Percentiles rank a stretch among this genome's conserved stretches.
Conservation (phyloP, 306 rosid genomes). For the Quercus rubra region DNA sequence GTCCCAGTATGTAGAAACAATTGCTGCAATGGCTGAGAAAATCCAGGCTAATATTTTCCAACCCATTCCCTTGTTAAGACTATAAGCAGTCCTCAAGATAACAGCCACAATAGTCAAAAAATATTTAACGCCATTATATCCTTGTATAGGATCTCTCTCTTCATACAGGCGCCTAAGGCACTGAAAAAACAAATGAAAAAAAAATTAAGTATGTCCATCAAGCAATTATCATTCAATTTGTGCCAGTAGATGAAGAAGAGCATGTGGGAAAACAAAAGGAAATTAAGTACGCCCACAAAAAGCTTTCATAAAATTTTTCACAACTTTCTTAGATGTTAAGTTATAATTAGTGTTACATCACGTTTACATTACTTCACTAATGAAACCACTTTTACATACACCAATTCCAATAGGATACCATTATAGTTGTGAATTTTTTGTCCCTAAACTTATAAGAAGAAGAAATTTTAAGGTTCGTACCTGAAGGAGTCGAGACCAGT, state of each 20-base stretch:
- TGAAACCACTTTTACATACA: too few species aligned
- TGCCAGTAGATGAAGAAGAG: too few species aligned
- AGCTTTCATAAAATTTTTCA: too few species aligned
- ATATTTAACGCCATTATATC: conserved; percentile 53
- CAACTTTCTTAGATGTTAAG: too few species aligned
- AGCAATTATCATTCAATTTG: neutral
- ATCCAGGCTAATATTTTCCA: conserved; percentile 44
- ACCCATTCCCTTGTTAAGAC: conserved; percentile 17
- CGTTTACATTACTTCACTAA: too few species aligned
- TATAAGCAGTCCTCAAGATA: conserved; percentile 48
- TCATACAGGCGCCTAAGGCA: conserved; percentile 54
- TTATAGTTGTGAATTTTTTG: too few species aligned
- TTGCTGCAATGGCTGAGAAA: conserved; percentile 48
- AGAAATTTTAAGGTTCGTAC: conserved; percentile 18
- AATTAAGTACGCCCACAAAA: too few species aligned
- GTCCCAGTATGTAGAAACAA: conserved; percentile 63
- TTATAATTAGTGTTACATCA: too few species aligned
- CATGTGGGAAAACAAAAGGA: too few species aligned
- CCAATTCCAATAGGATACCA: too few species aligned
- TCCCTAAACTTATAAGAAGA: neutral
- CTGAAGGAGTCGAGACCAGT: conserved; percentile 63
- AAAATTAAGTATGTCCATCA: neutral
- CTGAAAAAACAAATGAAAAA: conserved; percentile 19
- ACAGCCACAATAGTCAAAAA: conserved; percentile 62
- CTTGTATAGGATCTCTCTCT: conserved; percentile 66